Base-by-base conservation (phyloP, 2,329 filamentous ascomycete genomes). In the Nemania sp. region DNA sequence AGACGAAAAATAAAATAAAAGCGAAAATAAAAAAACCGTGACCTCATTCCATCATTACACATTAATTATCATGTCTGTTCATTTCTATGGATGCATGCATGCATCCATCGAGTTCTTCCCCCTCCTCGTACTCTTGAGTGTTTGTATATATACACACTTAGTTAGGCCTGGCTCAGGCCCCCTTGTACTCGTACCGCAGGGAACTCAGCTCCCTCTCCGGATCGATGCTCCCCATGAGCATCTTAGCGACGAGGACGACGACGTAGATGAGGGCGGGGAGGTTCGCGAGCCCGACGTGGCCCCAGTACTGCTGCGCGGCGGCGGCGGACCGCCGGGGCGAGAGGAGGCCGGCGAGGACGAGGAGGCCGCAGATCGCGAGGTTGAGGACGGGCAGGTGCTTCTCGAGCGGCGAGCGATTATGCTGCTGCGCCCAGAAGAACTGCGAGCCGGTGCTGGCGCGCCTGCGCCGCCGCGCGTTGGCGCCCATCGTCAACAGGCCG, bases 191-290 rank as follows among this genome's bases (percentile, higher is more conserved):
- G 75, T 91, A 90, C 72, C 78, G 84, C 69, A 91, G 77, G 55
- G 75, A 78, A 50, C 81, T 78, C 67, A 93, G 74, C 69, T 90
- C 89, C 63, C 79, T 76, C 70, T 85, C 87, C 5, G 90, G 83
- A 75, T 92, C 88, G 9, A 92, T 83, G 49, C 86, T 81, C 3
- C 82, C 81, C 83, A 92, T 87, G 69, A 89, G 80, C 53, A 84
- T 75, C 74, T 91, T 87, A 32, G 85, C 85, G 48, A 83, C 74
- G 58, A 91, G 68, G 5, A 87, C 80, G 18, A 90, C 78, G 0
- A 66, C 79, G 68, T 90, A 87, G 1, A 92, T 82, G 1, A 87
- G 73, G 0, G 76, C 78, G 0, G 87, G 85, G 52, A 88, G 65
- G 55, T 77, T 80, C 25, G 78, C 80, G 66, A 85, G 77, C 15